Percentiles rank a stretch among this genome's conserved stretches.
Conservation (phyloP, 1,284 basidiomycete genomes). For the Puccinia novopanici region DNA sequence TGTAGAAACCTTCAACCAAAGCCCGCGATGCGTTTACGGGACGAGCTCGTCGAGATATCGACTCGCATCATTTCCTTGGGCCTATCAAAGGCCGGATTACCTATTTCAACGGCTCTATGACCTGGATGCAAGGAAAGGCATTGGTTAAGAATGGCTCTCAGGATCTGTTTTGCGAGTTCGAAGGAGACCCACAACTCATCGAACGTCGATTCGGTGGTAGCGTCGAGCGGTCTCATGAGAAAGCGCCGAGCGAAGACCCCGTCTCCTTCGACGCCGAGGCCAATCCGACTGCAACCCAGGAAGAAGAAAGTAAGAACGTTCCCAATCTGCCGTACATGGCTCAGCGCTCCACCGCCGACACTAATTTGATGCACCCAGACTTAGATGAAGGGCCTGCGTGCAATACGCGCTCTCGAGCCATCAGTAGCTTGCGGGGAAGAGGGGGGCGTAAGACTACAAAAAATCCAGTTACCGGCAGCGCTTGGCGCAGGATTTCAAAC, state of each 20-base stretch:
- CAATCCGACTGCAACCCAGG: background rate
- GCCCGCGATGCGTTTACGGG: conserved; percentile 31
- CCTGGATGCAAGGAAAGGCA: conserved; percentile 38
- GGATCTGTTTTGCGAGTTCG: conserved; percentile 35
- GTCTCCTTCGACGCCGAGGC: background rate
- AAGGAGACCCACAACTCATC: conserved; percentile 43
- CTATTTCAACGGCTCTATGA: conserved; percentile 39
- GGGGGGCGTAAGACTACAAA: background rate
- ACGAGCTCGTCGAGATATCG: conserved; percentile 20
- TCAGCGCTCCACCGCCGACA: background rate
- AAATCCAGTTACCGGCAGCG: background rate
- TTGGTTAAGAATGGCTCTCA: conserved; percentile 31
- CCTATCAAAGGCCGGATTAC: conserved; percentile 28
- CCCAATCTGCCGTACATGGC: conserved; percentile 25
- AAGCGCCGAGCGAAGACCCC: conserved; percentile 27
- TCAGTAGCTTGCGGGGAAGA: conserved; percentile 33
- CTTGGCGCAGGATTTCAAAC: conserved; percentile 8
- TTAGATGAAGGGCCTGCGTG: conserved; percentile 26
- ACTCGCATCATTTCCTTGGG: too few species aligned
- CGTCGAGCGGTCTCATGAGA: conserved; percentile 43
- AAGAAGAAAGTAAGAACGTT: background rate
- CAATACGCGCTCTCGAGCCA: conserved; percentile 40
- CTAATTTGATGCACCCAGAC: background rate
- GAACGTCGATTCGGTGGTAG: conserved; percentile 47
- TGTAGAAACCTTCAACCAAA: conserved; percentile 17